A percentile compares a stretch with the other conserved stretches of the same genome.
These are phyloP conservation scores for Alternaria rosae DNA, from an alignment of 2,329 filamentous ascomycete species.

Conservation along the genomic window DNA sequence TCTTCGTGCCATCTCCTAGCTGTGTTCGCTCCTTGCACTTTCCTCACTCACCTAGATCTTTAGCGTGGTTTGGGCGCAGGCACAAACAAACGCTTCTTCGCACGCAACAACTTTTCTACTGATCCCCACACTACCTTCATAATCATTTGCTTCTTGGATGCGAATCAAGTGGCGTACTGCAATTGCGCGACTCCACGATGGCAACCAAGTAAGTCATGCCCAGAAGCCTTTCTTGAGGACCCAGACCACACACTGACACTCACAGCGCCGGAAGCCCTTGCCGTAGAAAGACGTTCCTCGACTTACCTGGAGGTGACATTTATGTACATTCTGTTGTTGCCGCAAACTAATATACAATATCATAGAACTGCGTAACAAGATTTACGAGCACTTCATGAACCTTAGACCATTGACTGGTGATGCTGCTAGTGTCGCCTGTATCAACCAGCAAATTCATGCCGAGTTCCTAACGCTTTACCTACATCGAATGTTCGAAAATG, in stretches of 20 bases:
- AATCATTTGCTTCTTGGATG: too few relatives aligned
- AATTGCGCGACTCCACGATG: not conserved
- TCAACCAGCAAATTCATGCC: too few relatives aligned
- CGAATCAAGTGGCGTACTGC: too few relatives aligned
- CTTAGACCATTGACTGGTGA: too few relatives aligned
- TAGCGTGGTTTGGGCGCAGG: not conserved
- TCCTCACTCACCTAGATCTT: not conserved
- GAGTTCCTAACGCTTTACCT: not conserved
- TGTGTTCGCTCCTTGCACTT: not conserved
- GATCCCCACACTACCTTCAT: too few relatives aligned
- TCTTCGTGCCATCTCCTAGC: too few relatives aligned
- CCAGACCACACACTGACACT: not conserved
- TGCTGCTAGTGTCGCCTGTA: too few relatives aligned
- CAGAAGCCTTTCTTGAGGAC: not conserved
- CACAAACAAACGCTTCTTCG: not conserved
- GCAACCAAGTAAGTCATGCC: not conserved
- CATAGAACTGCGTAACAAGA: not conserved
- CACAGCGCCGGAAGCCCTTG: not conserved
- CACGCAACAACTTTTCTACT: too few relatives aligned
- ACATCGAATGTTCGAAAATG: not conserved
- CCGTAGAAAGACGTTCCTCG: not conserved
- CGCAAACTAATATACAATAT: not conserved
- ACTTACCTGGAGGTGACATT: not conserved
- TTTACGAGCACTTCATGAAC: not conserved
- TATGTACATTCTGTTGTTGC: not conserved